Percentiles rank a stretch among this genome's conserved stretches.
Evolutionary conservation across 768 basidiomycete species (phyloP).

Genomic region (Pleurotus tuber-regium): DNA sequence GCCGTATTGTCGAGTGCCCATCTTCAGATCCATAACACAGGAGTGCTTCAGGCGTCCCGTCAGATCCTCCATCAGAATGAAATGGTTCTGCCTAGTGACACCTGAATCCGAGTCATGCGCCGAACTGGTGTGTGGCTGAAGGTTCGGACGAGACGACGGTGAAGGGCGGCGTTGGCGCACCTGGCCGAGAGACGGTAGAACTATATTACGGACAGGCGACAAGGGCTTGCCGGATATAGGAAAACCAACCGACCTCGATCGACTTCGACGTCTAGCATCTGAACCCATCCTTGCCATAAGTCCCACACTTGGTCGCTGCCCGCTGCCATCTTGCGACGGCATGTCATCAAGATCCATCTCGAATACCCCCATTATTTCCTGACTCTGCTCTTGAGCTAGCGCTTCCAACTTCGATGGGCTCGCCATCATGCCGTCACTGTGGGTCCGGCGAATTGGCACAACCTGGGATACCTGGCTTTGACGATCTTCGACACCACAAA

Average conservation of each 20-base stretch:
- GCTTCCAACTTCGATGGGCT: slow-evolving; percentile 32
- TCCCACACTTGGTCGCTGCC: slow-evolving; percentile 21
- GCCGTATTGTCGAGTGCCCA: slow-evolving; percentile 99
- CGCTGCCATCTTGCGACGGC: slow-evolving; percentile 15
- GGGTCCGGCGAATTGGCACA: slow-evolving; percentile 54
- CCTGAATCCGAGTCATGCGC: slow-evolving; percentile 30
- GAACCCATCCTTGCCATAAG: slow-evolving; percentile 19
- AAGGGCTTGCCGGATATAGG: slow-evolving; percentile 5
- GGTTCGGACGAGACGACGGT: not conserved
- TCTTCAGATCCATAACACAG: slow-evolving; percentile 97
- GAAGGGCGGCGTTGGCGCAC: not conserved
- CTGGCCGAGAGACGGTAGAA: slow-evolving; percentile 9
- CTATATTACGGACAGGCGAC: not conserved
- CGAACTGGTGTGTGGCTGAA: not conserved
- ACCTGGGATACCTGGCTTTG: too few species aligned
- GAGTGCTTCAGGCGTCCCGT: slow-evolving; percentile 89
- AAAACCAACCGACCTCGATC: slow-evolving; percentile 37
- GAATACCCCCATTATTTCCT: slow-evolving; percentile 33
- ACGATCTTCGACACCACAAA: not conserved
- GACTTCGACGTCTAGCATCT: slow-evolving; percentile 35
- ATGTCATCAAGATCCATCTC: slow-evolving; percentile 40
- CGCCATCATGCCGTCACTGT: slow-evolving; percentile 56
- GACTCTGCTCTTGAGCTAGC: slow-evolving; percentile 32
- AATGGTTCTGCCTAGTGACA: slow-evolving; percentile 89
- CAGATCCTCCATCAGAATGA: slow-evolving; percentile 98